Evolutionary conservation across 2,329 filamentous ascomycete species (phyloP), one percentile per base, ranked within the genome.

Genomic region (Trichocomaceae sp.): DNA sequence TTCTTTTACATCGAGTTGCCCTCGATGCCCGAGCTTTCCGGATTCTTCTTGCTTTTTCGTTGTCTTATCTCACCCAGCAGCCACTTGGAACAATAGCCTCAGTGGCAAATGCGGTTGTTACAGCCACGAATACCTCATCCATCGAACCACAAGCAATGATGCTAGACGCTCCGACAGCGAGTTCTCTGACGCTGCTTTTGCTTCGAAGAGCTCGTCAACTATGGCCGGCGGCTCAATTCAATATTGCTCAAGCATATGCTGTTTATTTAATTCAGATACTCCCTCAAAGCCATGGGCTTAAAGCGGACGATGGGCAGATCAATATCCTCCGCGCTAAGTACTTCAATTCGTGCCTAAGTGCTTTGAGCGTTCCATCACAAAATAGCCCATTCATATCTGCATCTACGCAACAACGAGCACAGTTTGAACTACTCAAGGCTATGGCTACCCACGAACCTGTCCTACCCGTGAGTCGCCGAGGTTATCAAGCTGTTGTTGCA

Each of bases 381-480:
- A 58, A 71, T 2, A 63, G 73, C n/a, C 80, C 82, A 0, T 78
- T 80, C 55, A 69, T 75, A 37, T 75, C 74, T 13, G 69, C 72
- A 22, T 62, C 64, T 4, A 63, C 76, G 41, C 82, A 83, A 61
- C 77, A 84, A 61, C 74, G 73, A 54, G 81, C 82, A 5, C 79
- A 85, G 55, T 80, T 84, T 54, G 70, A 76, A 39, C 67, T 85
- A 4, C 68, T 85, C 12, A 70, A 75, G 53, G 76, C 76, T 58
- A 85, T 86, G 83, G 75, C 79, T 23, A 69, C 72, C 19, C 75
- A 77, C 47, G 63, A 74, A 20, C 82, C 81, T 8, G 71, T 80
- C 5, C 66, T 85, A 48, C 72, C 75, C 2, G 75, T 85, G n/a
- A 79, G 75, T n/a, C 72, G 77, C 49, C 68, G 72, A 62, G 83